Evolutionary conservation across 768 basidiomycete species (phyloP).

Genomic region (Termitomyces sp.): DNA sequence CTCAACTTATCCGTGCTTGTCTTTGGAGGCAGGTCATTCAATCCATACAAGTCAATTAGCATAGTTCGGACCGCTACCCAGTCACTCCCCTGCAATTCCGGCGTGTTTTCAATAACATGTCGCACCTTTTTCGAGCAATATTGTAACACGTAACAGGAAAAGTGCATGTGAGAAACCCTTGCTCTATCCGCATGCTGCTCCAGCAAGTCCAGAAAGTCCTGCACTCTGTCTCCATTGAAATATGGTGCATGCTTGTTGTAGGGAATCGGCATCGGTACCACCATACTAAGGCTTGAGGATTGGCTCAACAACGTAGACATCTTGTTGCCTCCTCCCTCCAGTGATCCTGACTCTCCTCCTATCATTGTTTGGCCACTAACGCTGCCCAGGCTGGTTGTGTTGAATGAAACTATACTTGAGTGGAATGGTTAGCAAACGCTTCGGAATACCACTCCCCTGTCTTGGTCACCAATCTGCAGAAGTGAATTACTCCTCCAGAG

Average conservation of each 20-base stretch:
- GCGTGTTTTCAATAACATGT: neutral
- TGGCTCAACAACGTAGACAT: too few species aligned
- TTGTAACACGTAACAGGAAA: neutral
- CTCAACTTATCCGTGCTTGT: neutral
- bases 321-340: too few species aligned
- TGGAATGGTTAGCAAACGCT: too few species aligned
- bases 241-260: neutral
- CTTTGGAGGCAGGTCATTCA: neutral
- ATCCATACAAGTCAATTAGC: neutral
- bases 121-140: neutral
- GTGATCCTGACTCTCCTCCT: too few species aligned
- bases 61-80: neutral
- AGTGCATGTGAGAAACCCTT: neutral
- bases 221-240: neutral
- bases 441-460: too few species aligned
- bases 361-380: too few species aligned
- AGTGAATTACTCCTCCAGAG: too few species aligned
- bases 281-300: neutral
- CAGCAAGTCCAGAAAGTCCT: neutral
- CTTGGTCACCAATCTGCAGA: too few species aligned
- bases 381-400: too few species aligned
- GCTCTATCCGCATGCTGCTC: neutral
- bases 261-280: neutral
- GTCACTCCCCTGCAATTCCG: neutral
- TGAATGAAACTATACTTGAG: too few species aligned